Conservation (phyloP, 352 stramenopile genomes). For the Phytophthora pseudosyringae region DNA sequence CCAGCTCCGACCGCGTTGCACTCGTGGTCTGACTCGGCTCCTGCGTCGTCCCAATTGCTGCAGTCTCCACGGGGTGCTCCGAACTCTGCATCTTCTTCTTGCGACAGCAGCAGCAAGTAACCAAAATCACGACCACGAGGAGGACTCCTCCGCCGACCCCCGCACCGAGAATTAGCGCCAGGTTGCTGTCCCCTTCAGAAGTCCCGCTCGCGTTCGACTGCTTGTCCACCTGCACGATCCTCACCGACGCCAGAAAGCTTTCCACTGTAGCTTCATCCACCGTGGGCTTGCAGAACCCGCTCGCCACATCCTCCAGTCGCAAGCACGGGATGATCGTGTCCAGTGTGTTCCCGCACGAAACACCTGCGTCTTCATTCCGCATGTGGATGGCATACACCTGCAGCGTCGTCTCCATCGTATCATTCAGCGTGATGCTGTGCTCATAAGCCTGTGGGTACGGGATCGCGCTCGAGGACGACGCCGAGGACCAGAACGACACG, state of each 20-base stretch:
- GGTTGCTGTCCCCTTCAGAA: constrained; percentile 3
- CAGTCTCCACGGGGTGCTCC: constrained; percentile 7
- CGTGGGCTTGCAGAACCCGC: constrained; percentile 42
- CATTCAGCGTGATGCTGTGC: constrained; percentile 34
- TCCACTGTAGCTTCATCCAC: constrained; percentile 36
- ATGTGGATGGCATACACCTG: constrained; percentile 55
- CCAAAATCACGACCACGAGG: constrained; percentile 21
- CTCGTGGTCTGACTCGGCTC: constrained; percentile 13
- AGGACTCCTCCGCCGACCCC: constrained; percentile 26
- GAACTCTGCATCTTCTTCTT: constrained; percentile 27
- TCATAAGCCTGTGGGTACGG: constrained; percentile 50
- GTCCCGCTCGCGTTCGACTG: constrained; percentile 16
- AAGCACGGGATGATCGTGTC: constrained; percentile 57
- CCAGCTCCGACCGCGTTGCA: constrained; percentile 14
- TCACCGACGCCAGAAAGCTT: constrained; percentile 30
- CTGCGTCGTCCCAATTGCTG: constrained; percentile 10
- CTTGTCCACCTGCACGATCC: constrained; percentile 17
- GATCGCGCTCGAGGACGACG: constrained; percentile 31
- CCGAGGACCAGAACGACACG: constrained; percentile 50
- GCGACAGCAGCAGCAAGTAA: constrained; percentile 27
- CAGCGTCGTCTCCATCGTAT: constrained; percentile 6
- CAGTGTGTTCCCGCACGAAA: constrained; percentile 35
- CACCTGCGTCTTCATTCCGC: constrained; percentile 27
- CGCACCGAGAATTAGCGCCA: constrained; percentile 18
- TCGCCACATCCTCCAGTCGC: constrained; percentile 21